These are phyloP conservation scores for Porpolomopsis calyptriformis DNA, from an alignment of 768 basidiomycete species.

Conservation along the genomic window DNA sequence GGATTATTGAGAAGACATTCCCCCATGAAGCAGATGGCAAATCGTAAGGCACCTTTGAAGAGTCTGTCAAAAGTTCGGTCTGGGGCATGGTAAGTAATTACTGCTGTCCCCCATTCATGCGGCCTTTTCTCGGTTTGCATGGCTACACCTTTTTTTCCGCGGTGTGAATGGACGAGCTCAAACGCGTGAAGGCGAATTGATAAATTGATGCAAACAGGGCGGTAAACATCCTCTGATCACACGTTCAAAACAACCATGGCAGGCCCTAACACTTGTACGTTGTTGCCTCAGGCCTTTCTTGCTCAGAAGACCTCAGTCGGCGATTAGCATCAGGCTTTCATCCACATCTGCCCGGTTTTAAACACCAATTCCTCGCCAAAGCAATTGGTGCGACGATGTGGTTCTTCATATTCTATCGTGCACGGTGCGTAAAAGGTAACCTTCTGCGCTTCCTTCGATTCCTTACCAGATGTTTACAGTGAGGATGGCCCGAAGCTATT, in stretches of 20 bases:
- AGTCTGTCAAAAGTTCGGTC: constrained; percentile 41
- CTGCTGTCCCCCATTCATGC: constrained; percentile 29
- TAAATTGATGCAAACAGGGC: too few relatives aligned
- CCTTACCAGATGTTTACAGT: constrained; percentile 25
- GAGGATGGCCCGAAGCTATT: constrained; percentile 70
- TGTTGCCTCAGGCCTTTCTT: background rate
- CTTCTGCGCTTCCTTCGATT: background rate
- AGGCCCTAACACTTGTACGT: constrained; percentile 5
- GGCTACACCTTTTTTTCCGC: constrained; percentile 9
- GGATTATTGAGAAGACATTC: background rate
- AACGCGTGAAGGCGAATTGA: too few relatives aligned
- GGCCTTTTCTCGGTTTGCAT: constrained; percentile 37
- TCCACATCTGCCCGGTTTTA: constrained; percentile 74
- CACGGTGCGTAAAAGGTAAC: constrained; percentile 49
- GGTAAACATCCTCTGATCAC: too few relatives aligned
- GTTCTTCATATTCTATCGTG: constrained; percentile 98
- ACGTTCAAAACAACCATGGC: too few relatives aligned
- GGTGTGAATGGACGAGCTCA: too few relatives aligned
- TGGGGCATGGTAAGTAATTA: constrained; percentile 35
- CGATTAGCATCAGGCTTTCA: constrained; percentile 65
- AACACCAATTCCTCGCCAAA: constrained; percentile 71
- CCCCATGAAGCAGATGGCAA: background rate
- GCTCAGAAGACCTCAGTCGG: constrained; percentile 2
- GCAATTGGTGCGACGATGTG: constrained; percentile 90
- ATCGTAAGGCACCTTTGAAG: constrained; percentile 34